Evolutionary conservation across 345 rosid species (phyloP).

Genomic region (Aurinia saxatilis): DNA sequence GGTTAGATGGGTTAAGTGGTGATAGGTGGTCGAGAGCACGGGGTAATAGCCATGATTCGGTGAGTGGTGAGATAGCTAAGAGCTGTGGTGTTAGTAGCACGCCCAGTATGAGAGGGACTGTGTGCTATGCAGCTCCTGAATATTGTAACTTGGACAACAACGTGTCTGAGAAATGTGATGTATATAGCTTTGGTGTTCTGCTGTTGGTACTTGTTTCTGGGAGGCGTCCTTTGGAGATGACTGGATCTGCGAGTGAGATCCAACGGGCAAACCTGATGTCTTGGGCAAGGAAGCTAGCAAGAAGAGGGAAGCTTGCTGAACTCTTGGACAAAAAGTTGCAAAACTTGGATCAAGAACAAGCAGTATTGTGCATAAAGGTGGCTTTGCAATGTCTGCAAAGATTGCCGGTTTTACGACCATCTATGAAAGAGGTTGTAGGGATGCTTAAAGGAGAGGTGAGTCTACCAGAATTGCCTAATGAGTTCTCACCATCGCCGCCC

Average conservation of each 20-base stretch:
- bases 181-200: conserved; percentile 84
- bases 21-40: conserved; percentile 50
- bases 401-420: conserved; percentile 64
- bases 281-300: conserved; percentile 88
- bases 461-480: conserved; percentile 65
- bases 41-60: conserved; percentile 57
- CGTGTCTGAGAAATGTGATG: conserved; percentile 85
- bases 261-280: conserved; percentile 86
- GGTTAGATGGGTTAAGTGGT: conserved; percentile 71
- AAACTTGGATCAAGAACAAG: conserved; percentile 60
- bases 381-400: conserved; percentile 84
- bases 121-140: conserved; percentile 92
- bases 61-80: conserved; percentile 63
- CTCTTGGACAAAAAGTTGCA: conserved; percentile 67
- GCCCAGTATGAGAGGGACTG: conserved; percentile 97
- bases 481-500: conserved; percentile 78
- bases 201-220: conserved; percentile 78
- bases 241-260: conserved; percentile 74
- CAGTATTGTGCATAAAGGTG: conserved; percentile 66
- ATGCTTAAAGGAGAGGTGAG: conserved; percentile 63
- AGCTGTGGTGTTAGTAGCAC: conserved; percentile 91
- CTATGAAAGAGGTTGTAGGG: conserved; percentile 69
- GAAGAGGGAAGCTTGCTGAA: conserved; percentile 70
- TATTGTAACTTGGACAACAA: conserved; percentile 41
- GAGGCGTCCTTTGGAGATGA: conserved; percentile 84